phyloP scores from a whole-genome alignment of 208 protist species.

The Naegleria gruberi region DNA sequence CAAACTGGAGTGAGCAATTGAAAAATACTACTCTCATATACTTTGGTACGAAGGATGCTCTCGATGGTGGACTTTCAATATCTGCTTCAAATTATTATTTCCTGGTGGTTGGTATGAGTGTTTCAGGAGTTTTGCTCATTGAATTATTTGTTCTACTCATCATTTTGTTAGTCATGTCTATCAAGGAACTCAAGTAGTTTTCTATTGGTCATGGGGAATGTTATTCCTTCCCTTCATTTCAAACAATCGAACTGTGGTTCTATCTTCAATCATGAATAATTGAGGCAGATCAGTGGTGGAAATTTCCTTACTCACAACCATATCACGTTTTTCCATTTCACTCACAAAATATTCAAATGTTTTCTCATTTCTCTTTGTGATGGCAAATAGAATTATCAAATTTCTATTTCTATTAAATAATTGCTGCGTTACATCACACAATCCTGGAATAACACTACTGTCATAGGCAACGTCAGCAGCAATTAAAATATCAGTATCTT shows the following conservation, averaged over 20 bases:
- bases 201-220: too few relatives aligned
- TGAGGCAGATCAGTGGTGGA: neutral
- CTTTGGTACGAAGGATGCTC: neutral
- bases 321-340: neutral
- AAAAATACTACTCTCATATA: neutral
- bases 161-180: neutral
- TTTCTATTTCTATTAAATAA: neutral
- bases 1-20: neutral
- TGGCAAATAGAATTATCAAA: neutral
- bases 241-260: neutral
- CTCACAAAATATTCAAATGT: neutral
- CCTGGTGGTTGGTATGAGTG: neutral
- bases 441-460: neutral
- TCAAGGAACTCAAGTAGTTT: neutral
- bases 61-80: neutral
- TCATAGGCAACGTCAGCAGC: conserved; percentile 1
- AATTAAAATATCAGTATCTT: neutral
- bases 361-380: neutral
- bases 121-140: neutral
- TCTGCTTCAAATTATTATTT: neutral
- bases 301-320: neutral
- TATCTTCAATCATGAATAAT: neutral
- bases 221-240: neutral
- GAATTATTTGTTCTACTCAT: neutral
- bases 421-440: neutral